Evolutionary conservation across 176 grass and related monocot species (phyloP).

Genomic region (Cenchrus americanus): DNA sequence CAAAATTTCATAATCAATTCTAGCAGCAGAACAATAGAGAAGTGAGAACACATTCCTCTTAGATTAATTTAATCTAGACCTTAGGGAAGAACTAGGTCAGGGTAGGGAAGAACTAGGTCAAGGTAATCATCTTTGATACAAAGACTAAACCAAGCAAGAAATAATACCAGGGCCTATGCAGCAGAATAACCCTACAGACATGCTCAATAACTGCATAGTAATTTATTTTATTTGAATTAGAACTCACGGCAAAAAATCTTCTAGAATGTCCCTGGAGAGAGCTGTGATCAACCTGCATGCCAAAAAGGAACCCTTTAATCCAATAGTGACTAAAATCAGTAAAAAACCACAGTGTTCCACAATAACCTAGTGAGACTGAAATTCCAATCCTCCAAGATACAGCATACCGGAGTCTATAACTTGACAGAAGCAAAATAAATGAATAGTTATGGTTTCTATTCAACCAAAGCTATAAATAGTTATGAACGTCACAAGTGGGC

Average conservation of each 20-base stretch:
- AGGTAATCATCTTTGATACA: neutral
- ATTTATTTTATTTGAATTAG: slow-evolving; percentile 29
- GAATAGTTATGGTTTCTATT: neutral
- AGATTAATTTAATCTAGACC: neutral
- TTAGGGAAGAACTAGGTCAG: neutral
- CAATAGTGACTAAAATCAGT: slow-evolving; percentile 23
- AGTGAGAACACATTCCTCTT: neutral
- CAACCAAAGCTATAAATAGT: neutral
- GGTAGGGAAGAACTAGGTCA: neutral
- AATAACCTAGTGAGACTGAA: neutral
- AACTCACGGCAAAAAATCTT: slow-evolving; percentile 90
- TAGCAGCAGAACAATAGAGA: neutral
- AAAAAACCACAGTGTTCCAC: slow-evolving; percentile 12
- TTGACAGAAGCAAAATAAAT: slow-evolving; percentile 13
- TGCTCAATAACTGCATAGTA: neutral
- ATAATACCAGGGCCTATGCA: slow-evolving; percentile 20
- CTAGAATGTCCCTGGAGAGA: slow-evolving; percentile 86
- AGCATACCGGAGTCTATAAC: neutral
- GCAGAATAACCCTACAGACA: slow-evolving; percentile 25
- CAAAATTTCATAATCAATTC: neutral
- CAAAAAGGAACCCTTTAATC: slow-evolving; percentile 42
- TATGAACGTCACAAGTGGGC: neutral
- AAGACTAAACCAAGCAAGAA: slow-evolving; percentile 27
- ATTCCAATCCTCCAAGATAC: neutral
- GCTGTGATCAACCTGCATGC: slow-evolving; percentile 78